phyloP scores from a whole-genome alignment of 2,329 filamentous ascomycete genomes.

The Ophiostoma angusticollis region DNA sequence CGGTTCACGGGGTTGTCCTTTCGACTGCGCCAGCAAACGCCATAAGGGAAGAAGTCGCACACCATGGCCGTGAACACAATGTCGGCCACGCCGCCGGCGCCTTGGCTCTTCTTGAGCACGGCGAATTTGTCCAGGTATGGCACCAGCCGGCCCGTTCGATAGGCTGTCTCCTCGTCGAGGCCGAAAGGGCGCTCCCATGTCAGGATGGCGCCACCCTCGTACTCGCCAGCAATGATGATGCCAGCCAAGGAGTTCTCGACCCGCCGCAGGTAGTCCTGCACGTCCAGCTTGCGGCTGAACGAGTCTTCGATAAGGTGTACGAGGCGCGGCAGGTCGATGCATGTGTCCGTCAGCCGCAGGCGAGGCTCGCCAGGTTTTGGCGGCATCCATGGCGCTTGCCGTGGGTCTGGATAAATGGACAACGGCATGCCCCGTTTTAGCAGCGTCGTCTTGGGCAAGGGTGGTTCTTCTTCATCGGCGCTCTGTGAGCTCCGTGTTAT shows the following conservation, averaged over 20 bases:
- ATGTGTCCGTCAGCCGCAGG: conserved; percentile 63
- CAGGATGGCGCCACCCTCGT: conserved; percentile 87
- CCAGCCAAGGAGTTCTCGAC: conserved; percentile 73
- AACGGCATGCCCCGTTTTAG: conserved; percentile 86
- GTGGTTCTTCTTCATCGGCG: not conserved
- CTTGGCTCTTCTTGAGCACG: conserved; percentile 76
- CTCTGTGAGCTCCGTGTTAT: not conserved
- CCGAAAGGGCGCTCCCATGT: conserved; percentile 73
- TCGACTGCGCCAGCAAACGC: conserved; percentile 85
- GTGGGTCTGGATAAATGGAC: conserved; percentile 65
- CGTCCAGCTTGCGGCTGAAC: conserved; percentile 73
- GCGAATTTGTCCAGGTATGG: conserved; percentile 98
- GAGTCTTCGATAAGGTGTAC: conserved; percentile 87
- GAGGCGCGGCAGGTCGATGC: conserved; percentile 71
- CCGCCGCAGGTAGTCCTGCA: conserved; percentile 69
- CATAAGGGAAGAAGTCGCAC: conserved; percentile 70
- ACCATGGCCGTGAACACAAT: conserved; percentile 96
- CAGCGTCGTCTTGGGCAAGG: conserved; percentile 48
- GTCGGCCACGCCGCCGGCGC: conserved; percentile 83
- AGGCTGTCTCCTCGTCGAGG: conserved; percentile 39
- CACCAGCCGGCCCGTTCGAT: conserved; percentile 52
- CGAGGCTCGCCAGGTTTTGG: conserved; percentile 45
- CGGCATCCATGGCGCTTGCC: conserved; percentile 52
- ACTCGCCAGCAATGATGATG: conserved; percentile 88
- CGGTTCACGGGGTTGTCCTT: conserved; percentile 94